phyloP scores from a whole-genome alignment of 495 filamentous ascomycete species.

The Penicillium fimorum region DNA sequence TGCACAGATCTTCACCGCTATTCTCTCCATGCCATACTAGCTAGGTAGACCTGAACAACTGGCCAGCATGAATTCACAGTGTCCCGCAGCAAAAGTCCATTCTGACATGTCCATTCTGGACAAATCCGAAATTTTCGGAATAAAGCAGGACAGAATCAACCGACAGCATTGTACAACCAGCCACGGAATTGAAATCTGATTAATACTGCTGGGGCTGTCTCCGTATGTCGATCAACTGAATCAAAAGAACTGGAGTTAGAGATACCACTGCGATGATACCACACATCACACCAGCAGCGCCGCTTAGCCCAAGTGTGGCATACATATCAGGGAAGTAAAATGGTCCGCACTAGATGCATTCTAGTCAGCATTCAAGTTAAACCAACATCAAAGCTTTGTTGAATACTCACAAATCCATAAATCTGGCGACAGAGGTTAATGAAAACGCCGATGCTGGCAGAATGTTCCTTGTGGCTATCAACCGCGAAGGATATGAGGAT shows the following conservation, averaged over 20 bases:
- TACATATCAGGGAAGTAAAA: not conserved
- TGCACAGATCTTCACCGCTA: too few relatives aligned
- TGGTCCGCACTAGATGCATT: not conserved
- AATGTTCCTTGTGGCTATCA: constrained; percentile 27
- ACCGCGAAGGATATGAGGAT: constrained; percentile 10
- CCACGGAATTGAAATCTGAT: not conserved
- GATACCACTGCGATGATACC: not conserved
- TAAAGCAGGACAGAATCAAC: not conserved
- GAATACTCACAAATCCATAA: constrained; percentile 4
- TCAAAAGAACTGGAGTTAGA: not conserved
- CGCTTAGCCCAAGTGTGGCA: not conserved
- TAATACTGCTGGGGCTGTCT: not conserved
- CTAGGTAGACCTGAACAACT: too few relatives aligned
- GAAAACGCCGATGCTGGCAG: constrained; percentile 29
- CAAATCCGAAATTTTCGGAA: not conserved
- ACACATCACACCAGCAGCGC: not conserved
- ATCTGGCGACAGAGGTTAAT: constrained; percentile 34
- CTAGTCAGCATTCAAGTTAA: not conserved
- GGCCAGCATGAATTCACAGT: too few relatives aligned
- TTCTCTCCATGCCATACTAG: too few relatives aligned
- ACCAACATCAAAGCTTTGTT: not conserved
- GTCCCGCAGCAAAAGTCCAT: not conserved
- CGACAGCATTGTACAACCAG: not conserved
- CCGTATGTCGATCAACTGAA: not conserved
- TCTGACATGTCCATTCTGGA: not conserved